These are phyloP conservation scores for Babesia bigemina DNA, from an alignment of 169 alveolate species.

Conservation along the genomic window DNA sequence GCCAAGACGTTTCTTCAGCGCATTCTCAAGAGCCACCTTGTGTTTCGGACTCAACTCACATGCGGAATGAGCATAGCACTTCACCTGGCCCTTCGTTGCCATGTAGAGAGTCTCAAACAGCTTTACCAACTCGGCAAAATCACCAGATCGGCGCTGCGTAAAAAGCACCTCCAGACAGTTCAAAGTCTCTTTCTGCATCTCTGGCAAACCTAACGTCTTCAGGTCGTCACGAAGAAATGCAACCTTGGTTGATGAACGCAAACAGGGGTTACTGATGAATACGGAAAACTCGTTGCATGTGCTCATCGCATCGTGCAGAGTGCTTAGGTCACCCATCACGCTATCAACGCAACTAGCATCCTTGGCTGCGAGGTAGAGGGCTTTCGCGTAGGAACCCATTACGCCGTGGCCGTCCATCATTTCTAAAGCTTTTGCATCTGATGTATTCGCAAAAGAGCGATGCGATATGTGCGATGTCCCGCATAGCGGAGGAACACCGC, in stretches of 20 bases:
- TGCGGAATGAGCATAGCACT: slow-evolving; percentile 60
- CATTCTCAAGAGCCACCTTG: slow-evolving; percentile 35
- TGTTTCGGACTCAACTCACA: slow-evolving; percentile 28
- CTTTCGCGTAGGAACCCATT: slow-evolving; percentile 71
- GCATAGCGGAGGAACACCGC: not conserved
- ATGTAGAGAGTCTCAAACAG: slow-evolving; percentile 57
- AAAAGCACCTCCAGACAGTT: slow-evolving; percentile 56
- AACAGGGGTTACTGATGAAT: slow-evolving; percentile 52
- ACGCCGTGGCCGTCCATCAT: slow-evolving; percentile 61
- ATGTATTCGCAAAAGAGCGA: slow-evolving; percentile 3
- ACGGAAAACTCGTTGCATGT: slow-evolving; percentile 43
- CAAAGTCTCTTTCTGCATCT: slow-evolving; percentile 54
- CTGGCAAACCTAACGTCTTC: slow-evolving; percentile 33
- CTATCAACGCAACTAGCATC: slow-evolving; percentile 36
- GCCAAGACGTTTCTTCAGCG: slow-evolving; percentile 60
- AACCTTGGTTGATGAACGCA: slow-evolving; percentile 52
- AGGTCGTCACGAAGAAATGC: slow-evolving; percentile 50
- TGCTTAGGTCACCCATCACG: slow-evolving; percentile 58
- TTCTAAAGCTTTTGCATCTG: slow-evolving; percentile 14
- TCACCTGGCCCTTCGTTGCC: slow-evolving; percentile 54
- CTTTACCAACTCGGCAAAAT: slow-evolving; percentile 35
- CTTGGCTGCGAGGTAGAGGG: slow-evolving; percentile 57
- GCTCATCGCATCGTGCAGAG: slow-evolving; percentile 22
- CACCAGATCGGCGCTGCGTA: slow-evolving; percentile 56
- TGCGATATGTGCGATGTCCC: slow-evolving; percentile 10